phyloP scores from a whole-genome alignment of 2,329 filamentous ascomycete species.

The Truncatella angustata region DNA sequence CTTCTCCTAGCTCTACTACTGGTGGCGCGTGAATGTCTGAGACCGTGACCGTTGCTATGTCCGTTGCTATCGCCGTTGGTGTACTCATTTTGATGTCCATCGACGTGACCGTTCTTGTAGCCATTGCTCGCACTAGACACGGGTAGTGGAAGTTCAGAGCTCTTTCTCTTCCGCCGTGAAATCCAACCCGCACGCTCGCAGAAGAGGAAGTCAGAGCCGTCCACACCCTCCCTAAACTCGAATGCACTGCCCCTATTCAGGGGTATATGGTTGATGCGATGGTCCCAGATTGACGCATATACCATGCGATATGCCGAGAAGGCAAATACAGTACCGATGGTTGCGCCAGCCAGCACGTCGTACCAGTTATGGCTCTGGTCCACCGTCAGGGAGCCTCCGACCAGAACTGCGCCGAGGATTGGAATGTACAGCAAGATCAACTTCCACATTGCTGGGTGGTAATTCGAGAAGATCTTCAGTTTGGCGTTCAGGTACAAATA shows the following conservation, averaged over 20 bases:
- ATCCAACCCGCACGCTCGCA: constrained; percentile 25
- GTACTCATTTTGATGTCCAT: too few species aligned
- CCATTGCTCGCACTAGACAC: background rate
- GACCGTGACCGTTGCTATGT: background rate
- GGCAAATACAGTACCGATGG: constrained; percentile 63
- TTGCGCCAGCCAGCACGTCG: constrained; percentile 62
- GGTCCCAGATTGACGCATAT: constrained; percentile 69
- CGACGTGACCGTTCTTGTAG: background rate
- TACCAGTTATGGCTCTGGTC: constrained; percentile 70
- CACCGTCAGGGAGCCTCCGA: constrained; percentile 61
- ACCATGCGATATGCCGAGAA: constrained; percentile 63
- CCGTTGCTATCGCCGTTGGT: background rate
- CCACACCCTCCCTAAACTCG: constrained; percentile 17
- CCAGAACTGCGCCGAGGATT: constrained; percentile 57
- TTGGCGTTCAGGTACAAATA: constrained; percentile 71
- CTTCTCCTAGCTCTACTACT: background rate
- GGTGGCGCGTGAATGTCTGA: background rate
- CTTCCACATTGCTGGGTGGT: constrained; percentile 68
- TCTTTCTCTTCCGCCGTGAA: background rate
- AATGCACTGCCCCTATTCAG: constrained; percentile 42
- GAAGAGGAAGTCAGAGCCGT: constrained; percentile 21
- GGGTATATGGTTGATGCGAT: constrained; percentile 66
- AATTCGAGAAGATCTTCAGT: constrained; percentile 66
- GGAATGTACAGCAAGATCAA: constrained; percentile 57
- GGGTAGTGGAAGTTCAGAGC: background rate